Base-by-base conservation (phyloP, 2,329 filamentous ascomycete species). In the Cucurbitaria berberidis region DNA sequence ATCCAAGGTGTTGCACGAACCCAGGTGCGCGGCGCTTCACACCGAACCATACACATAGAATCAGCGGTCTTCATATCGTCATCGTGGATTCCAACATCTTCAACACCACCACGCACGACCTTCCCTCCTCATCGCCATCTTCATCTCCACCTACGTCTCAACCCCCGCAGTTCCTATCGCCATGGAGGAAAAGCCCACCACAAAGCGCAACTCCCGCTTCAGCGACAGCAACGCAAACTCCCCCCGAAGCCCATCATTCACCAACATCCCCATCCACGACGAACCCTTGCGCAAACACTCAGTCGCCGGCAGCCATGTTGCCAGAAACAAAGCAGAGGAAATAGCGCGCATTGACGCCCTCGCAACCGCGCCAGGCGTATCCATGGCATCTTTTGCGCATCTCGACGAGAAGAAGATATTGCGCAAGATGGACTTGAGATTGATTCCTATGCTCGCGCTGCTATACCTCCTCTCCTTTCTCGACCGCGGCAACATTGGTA, bases 351-450 rank as follows among this genome's bases (percentile, higher is more conserved):
- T 58, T 32, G 45, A 41, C 21, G 51, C 55, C 10, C 34, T 58
- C 26, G 48, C 45, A 1, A 51, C 48, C 3, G 52, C 32, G 45
- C 63, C 72, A 0, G 68, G 64, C 26, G 62, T 72, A 0, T 67
- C 66, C 1, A 38, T 55, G 13, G 64, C 60, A 13, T 65, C 64
- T 9, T 76, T 76, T 39, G 70, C 69, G 18, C 70, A 76, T 54
- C 65, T 77, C 5, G 71, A 76, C 48, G 74, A 75, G 49, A 76
- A 75, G 57, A 71, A 70, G 39, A 71, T 77, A 15, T 42, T 77
- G 34, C 67, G 73, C n/a, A 76, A 76, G 53, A 76, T 77, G 72
- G 75, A 77, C 46, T 44, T 73, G 26, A 69, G 69, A 3, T 48
- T 77, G 11, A 74, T 77, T 26, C 74, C 75, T 16, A 73, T 74